Evolutionary conservation across 148 eudicot genomes (phyloP).

Genomic region (Rhododendron vialii): DNA sequence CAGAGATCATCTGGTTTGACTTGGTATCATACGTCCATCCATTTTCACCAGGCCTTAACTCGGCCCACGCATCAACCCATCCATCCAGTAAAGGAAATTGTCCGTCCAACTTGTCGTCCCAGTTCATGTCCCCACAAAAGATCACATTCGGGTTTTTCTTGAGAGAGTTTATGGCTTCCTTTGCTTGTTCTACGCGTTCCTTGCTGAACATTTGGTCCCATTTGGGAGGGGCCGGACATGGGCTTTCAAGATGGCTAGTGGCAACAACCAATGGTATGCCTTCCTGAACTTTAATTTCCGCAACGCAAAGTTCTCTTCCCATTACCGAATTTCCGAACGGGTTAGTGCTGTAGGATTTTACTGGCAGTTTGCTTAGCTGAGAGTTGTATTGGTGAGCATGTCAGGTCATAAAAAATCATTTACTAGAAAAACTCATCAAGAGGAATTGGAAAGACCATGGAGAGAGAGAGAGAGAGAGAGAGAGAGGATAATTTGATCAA

Average conservation of each 20-base stretch:
- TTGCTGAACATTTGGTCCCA: constrained; percentile 92
- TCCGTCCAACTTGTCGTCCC: constrained; percentile 87
- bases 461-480: background rate
- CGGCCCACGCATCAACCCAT: constrained; percentile 81
- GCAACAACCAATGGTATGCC: constrained; percentile 49
- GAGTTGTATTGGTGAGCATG: constrained; percentile 6
- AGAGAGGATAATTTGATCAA: background rate
- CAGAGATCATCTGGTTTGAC: constrained; percentile 65
- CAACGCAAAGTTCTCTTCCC: constrained; percentile 73
- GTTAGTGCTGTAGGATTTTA: constrained; percentile 53
- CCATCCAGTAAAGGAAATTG: constrained; percentile 57
- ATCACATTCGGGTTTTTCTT: constrained; percentile 46
- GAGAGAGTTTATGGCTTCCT: constrained; percentile 55
- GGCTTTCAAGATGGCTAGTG: constrained; percentile 90
- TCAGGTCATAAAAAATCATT: background rate
- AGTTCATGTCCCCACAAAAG: constrained; percentile 96
- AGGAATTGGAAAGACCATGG: background rate
- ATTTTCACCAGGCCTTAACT: constrained; percentile 51
- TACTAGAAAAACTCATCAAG: background rate
- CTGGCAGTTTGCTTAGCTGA: constrained; percentile 72
- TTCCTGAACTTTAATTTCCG: constrained; percentile 42
- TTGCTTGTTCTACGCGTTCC: constrained; percentile 85
- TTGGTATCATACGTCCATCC: constrained; percentile 90
- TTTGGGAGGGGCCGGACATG: constrained; percentile 79
- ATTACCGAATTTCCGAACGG: constrained; percentile 62